Percentiles rank a stretch among this genome's conserved stretches.
phyloP scores from a whole-genome alignment of 768 basidiomycete genomes.

The Suillus decipiens region DNA sequence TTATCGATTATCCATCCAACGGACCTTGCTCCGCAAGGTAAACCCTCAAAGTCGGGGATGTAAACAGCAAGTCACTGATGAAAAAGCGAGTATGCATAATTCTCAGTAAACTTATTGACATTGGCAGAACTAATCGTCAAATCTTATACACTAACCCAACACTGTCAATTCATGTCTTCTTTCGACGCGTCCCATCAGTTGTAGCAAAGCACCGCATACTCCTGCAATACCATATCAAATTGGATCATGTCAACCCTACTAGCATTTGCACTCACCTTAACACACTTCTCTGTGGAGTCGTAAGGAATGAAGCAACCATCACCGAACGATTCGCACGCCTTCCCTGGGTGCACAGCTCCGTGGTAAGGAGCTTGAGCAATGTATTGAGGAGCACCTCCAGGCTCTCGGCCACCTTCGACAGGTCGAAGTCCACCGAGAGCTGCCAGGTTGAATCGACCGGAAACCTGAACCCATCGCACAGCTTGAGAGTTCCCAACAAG shows the following conservation, averaged over 20 bases:
- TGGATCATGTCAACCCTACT: background rate
- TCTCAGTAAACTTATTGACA: slow-evolving; percentile 1
- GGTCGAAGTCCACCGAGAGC: slow-evolving; percentile 45
- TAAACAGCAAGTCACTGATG: background rate
- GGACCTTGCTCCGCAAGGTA: too few species aligned
- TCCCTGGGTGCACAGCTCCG: slow-evolving; percentile 61
- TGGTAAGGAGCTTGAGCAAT: slow-evolving; percentile 60
- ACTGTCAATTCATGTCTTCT: background rate
- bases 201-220: slow-evolving; percentile 46
- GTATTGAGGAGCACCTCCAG: slow-evolving; percentile 59
- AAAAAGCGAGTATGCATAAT: too few species aligned
- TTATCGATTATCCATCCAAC: too few species aligned
- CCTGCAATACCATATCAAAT: slow-evolving; percentile 24
- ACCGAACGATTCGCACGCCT: slow-evolving; percentile 49
- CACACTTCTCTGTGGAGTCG: slow-evolving; percentile 49
- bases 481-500: slow-evolving; percentile 63
- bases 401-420: slow-evolving; percentile 70
- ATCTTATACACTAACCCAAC: background rate
- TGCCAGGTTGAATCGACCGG: slow-evolving; percentile 46
- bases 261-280: slow-evolving; percentile 40
- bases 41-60: background rate
- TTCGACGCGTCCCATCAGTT: slow-evolving; percentile 15
- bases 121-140: background rate
- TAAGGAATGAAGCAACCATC: slow-evolving; percentile 65
- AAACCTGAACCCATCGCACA: slow-evolving; percentile 56